Evolutionary conservation across 2,329 filamentous ascomycete genomes (phyloP), one percentile per base, ranked within the genome.

Genomic region (Hypoxylon sp.): DNA sequence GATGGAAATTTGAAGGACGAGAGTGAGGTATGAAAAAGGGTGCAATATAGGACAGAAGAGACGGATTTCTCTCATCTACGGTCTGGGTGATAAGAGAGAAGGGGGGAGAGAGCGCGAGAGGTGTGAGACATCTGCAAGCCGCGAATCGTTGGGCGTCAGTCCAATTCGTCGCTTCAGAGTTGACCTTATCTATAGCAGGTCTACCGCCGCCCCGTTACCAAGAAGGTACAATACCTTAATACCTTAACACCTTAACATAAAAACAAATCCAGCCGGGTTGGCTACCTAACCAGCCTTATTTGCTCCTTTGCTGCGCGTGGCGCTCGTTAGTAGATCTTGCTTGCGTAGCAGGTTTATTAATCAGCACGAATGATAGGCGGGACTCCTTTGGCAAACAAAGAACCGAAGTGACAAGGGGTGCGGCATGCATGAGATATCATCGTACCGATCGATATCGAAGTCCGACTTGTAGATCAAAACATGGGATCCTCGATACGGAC

Each of bases 321-420:
- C 68, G 68, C 37, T 57, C 58, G 40, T 68, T 54, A 60, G 61
- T 44, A 70, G 68, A 56, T 53, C 58, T 46, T 62, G 54, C 61
- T 61, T 46, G 44, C 46, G 49, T 54, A 46, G 17, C 44, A 14
- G 48, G 35, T 64, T 59, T 35, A 63, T 53, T 50, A 27, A 57
- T 42, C 46, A 44, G 48, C 27, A 30, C 42, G 22, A 30, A 13
- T 61, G 62, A 62, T 62, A 69, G 55, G 35, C 42, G 17, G 35
- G 44, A 55, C 10, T 35, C 22, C 17, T 51, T 35, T 31, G 30
- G 61, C 40, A 61, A 35, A 61, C 37, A 51, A 22, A 46, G 53
- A 54, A 17, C 46, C 37, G 31, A 46, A 25, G n/a, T n/a, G 48
- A 61, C 56, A 58, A 49, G 60, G 44, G 44, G 35, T 22, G 25